Evolutionary conservation across 441 rosid species (phyloP).

Genomic region (Biscutella laevigata): DNA sequence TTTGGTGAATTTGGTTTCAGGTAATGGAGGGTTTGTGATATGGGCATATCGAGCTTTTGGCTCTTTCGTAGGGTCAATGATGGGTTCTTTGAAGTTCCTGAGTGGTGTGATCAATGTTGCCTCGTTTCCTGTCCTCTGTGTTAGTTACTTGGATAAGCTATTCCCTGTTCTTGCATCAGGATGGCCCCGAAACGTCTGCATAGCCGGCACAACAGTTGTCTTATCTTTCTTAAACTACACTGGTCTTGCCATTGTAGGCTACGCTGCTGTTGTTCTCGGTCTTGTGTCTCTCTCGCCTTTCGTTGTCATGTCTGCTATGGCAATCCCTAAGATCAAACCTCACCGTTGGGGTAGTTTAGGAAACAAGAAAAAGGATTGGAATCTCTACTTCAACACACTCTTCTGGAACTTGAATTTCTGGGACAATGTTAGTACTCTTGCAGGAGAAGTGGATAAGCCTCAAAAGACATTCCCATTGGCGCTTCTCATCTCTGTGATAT

Average conservation of each 20-base stretch:
- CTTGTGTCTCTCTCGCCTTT: slow-evolving; percentile 59
- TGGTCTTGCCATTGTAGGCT: slow-evolving; percentile 64
- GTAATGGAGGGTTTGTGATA: slow-evolving; percentile 71
- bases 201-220: no score
- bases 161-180: slow-evolving; percentile 49
- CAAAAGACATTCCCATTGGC: slow-evolving; percentile 57
- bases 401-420: slow-evolving; percentile 87
- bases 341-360: slow-evolving; percentile 65
- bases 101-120: slow-evolving; percentile 73
- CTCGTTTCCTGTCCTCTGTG: slow-evolving; percentile 60
- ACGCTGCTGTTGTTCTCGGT: slow-evolving; percentile 49
- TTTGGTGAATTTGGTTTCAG: slow-evolving; percentile 17
- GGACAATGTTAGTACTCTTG: slow-evolving; percentile 72
- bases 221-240: slow-evolving; percentile 57
- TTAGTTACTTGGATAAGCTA: slow-evolving; percentile 48
- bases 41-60: slow-evolving; percentile 86
- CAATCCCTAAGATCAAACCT: slow-evolving; percentile 62
- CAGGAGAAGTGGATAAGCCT: slow-evolving; percentile 80
- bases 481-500: slow-evolving; percentile 42
- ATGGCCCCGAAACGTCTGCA: slow-evolving; percentile 42
- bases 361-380: slow-evolving; percentile 58
- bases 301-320: slow-evolving; percentile 47
- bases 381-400: slow-evolving; percentile 63
- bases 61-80: slow-evolving; percentile 57
- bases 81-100: slow-evolving; percentile 77